Base-by-base conservation (phyloP, 768 basidiomycete genomes). In the Auricularia auricula-judae region DNA sequence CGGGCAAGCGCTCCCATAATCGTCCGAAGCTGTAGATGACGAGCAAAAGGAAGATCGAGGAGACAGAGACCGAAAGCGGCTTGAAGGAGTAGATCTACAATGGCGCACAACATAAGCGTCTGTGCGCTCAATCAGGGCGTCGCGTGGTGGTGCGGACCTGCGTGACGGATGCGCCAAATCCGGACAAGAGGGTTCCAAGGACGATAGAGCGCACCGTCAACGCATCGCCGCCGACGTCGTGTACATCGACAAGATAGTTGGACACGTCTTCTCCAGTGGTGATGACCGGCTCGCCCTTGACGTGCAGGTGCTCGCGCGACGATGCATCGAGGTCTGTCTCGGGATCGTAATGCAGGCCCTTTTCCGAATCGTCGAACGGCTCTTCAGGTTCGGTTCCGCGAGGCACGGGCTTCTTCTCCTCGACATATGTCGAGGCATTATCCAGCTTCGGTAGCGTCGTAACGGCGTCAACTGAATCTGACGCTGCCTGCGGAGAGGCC, bases 41-140 rank as follows among this genome's bases (percentile, higher is more conserved):
- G 54, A 87, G 75, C 12, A 85, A 73, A 18, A 86, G 70, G 73
- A 86, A 87, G 11, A 86, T 82, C 0, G 81, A 78, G 2, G 82
- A 83, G 16, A 85, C 81, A 0, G 72, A 61, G 66, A 80, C 76
- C 65, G 80, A 76, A 3, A 84, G 72, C 0, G 86, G 86, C 69
- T 87, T 86, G 73, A 84, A 85, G 3, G 78, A 62, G 69, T 84
- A 85, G 39, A 86, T 83, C 84, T 85, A 51, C 18, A 16, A 58
- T 18, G 60, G n/a, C 14, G 14, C 14, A 14, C 34, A 29, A 34
- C 56, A 0, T 11, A 21, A 51, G 56, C 36, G 34, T 39, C 23
- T 54, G 39, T 39, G 18, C 29, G 29, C 5, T 51, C 47, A 16
- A 51, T 18, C 0, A 8, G 47, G 5, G 47, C 11, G 8, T 7